Evolutionary conservation across 2,329 filamentous ascomycete genomes (phyloP).

Genomic region (Hymenoscyphus linearis): DNA sequence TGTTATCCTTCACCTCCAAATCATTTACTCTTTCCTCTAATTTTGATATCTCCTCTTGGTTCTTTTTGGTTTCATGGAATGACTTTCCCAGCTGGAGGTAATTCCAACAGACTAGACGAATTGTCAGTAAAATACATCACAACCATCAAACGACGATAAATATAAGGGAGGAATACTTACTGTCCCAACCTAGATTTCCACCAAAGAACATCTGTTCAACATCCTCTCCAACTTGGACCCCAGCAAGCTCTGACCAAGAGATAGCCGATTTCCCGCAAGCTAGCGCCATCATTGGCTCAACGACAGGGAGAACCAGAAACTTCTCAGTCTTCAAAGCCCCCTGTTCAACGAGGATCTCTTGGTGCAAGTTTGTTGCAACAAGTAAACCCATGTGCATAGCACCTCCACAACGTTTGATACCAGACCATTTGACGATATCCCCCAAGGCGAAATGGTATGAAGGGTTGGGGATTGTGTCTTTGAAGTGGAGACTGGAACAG

Average conservation of each 20-base stretch:
- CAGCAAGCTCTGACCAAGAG: conserved; percentile 52
- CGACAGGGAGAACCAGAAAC: conserved; percentile 45
- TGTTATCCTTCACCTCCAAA: neutral
- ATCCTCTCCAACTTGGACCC: conserved; percentile 56
- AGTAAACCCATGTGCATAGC: conserved; percentile 70
- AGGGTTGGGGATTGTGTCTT: conserved; percentile 48
- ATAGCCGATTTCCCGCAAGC: conserved; percentile 67
- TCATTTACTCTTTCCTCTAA: conserved; percentile 1
- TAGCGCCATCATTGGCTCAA: conserved; percentile 63
- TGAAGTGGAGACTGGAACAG: conserved; percentile 47
- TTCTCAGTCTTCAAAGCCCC: conserved; percentile 37
- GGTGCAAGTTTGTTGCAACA: conserved; percentile 62
- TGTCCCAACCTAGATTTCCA: conserved; percentile 60
- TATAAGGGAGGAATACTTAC: conserved; percentile 39
- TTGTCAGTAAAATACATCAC: neutral
- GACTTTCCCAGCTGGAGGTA: conserved; percentile 5
- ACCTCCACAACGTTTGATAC: conserved; percentile 73
- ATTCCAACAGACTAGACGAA: conserved; percentile 5
- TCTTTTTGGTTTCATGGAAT: neutral
- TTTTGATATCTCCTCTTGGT: neutral
- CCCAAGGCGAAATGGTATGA: conserved; percentile 62
- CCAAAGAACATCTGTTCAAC: conserved; percentile 60
- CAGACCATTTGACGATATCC: conserved; percentile 66
- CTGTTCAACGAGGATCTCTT: conserved; percentile 47
- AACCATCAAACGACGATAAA: neutral